Percentiles rank a stretch among this genome's conserved stretches.
Evolutionary conservation across 495 filamentous ascomycete species (phyloP).

Genomic region (Aspergillus sparsus): DNA sequence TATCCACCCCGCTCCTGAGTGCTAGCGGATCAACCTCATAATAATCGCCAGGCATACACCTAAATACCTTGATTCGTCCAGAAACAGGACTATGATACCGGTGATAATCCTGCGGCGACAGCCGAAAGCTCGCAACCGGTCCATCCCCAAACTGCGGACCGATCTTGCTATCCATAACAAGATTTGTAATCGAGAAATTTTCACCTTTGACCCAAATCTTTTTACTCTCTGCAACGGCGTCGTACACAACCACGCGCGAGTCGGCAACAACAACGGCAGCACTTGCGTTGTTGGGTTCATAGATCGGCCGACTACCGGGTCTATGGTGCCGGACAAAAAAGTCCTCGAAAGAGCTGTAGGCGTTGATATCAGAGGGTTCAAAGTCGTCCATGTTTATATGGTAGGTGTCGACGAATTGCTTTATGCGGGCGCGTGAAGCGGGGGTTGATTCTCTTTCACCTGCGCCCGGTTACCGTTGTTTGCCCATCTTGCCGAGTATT

Average conservation of each 20-base stretch:
- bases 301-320: constrained; percentile 37
- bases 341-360: constrained; percentile 42
- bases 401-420: constrained; percentile 39
- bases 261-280: constrained; percentile 43
- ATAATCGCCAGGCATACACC: constrained; percentile 35
- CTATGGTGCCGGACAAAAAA: constrained; percentile 49
- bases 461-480: not conserved
- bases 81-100: constrained; percentile 49
- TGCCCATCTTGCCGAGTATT: not conserved
- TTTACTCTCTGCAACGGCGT: constrained; percentile 36
- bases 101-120: constrained; percentile 50
- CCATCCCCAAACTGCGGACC: constrained; percentile 40
- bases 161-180: constrained; percentile 36
- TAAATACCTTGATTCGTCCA: constrained; percentile 34
- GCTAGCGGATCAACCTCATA: constrained; percentile 44
- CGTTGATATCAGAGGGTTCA: constrained; percentile 31
- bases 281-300: constrained; percentile 31
- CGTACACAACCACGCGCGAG: constrained; percentile 40
- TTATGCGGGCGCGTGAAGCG: constrained; percentile 28
- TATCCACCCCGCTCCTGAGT: constrained; percentile 26
- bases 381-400: constrained; percentile 42
- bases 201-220: constrained; percentile 50
- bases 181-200: constrained; percentile 41
- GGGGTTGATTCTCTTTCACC: constrained; percentile 19
- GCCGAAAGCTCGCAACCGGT: constrained; percentile 42